Conservation (phyloP, 345 rosid genomes). For the Heritiera fomes region DNA sequence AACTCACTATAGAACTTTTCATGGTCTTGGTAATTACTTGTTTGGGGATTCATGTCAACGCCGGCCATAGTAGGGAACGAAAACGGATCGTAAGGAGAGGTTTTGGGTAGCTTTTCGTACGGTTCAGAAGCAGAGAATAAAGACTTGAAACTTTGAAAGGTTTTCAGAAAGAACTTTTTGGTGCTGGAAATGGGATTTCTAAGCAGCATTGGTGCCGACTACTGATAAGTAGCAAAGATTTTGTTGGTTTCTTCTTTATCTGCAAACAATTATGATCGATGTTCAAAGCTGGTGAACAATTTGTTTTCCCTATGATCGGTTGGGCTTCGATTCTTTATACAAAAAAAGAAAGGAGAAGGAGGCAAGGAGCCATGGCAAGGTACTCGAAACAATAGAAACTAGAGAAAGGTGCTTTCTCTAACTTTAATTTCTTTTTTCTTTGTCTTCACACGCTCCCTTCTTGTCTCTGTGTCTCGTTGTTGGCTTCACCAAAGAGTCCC, state of each 20-base stretch:
- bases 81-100: slow-evolving; percentile 26
- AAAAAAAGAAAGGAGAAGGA: slow-evolving; percentile 1
- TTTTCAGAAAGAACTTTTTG: slow-evolving; percentile 59
- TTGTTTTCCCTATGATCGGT: too few relatives aligned
- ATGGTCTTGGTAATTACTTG: slow-evolving; percentile 27
- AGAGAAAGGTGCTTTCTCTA: not conserved
- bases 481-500: slow-evolving; percentile 17
- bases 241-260: not conserved
- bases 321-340: not conserved
- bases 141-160: slow-evolving; percentile 52
- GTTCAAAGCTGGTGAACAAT: too few relatives aligned
- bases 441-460: slow-evolving; percentile 18
- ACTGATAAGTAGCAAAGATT: not conserved
- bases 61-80: not conserved
- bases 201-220: slow-evolving; percentile 43
- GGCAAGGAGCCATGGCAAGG: not conserved
- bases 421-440: not conserved
- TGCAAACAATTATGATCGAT: too few relatives aligned
- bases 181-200: slow-evolving; percentile 59
- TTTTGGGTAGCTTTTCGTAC: slow-evolving; percentile 65
- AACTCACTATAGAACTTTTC: slow-evolving; percentile 42
- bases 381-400: too few relatives aligned
- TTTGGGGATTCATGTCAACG: slow-evolving; percentile 18
- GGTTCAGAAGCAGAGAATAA: slow-evolving; percentile 39
- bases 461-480: not conserved